Conservation (phyloP, 2,329 filamentous ascomycete genomes). For the Beauveria scarabaeidicola region DNA sequence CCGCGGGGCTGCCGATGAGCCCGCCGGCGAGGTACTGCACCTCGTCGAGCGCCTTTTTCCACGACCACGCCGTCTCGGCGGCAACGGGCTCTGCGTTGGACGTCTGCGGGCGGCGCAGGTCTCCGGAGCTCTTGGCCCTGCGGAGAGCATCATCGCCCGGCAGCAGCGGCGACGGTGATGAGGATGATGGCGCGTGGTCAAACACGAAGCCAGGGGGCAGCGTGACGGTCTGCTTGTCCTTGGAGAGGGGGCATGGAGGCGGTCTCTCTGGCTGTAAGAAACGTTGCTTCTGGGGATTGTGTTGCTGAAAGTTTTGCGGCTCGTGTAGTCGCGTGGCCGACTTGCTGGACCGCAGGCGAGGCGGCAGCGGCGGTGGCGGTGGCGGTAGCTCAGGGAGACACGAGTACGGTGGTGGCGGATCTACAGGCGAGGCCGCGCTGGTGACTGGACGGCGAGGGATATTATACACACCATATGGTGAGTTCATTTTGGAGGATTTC, state of each 20-base stretch:
- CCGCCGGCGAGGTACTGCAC: slow-evolving; percentile 58
- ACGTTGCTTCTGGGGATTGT: not conserved
- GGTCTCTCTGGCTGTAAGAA: not conserved
- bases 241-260: not conserved
- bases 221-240: not conserved
- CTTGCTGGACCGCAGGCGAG: slow-evolving; percentile 13
- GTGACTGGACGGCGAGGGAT: slow-evolving; percentile 1
- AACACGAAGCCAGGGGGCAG: slow-evolving; percentile 8
- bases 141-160: slow-evolving; percentile 13
- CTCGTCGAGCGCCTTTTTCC: slow-evolving; percentile 45
- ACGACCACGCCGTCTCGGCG: slow-evolving; percentile 22
- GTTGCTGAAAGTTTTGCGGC: not conserved
- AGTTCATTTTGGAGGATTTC: not conserved
- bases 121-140: slow-evolving; percentile 26
- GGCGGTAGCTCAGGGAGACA: not conserved
- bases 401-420: slow-evolving; percentile 1
- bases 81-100: not conserved
- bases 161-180: not conserved
- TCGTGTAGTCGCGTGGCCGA: slow-evolving; percentile 13
- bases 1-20: slow-evolving; percentile 52
- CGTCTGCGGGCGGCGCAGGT: not conserved
- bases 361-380: not conserved
- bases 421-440: not conserved
- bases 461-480: not conserved
- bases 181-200: slow-evolving; percentile 8